These are phyloP conservation scores for Paramecium pentaurelia DNA, from an alignment of 73 alveolate genomes.

Conservation along the genomic window DNA sequence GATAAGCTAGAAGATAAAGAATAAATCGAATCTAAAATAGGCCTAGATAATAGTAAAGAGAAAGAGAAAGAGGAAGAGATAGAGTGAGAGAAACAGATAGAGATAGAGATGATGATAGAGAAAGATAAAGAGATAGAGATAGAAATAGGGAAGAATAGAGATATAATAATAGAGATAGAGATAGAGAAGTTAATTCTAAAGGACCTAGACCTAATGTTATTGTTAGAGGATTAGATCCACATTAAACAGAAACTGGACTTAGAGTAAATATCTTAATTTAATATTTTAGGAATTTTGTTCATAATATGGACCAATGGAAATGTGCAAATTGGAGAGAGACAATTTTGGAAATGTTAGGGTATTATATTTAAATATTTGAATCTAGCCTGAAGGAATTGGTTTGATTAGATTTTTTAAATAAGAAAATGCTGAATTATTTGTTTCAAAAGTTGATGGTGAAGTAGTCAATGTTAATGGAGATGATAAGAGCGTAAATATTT, in stretches of 20 bases:
- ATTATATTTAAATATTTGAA: background rate
- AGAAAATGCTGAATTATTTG: background rate
- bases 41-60: background rate
- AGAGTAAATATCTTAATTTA: background rate
- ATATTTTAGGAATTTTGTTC: background rate
- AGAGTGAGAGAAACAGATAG: background rate
- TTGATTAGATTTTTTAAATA: background rate
- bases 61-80: background rate
- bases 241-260: background rate
- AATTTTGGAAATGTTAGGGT: conserved; percentile 21
- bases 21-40: background rate
- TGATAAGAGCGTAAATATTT: background rate
- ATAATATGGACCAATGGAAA: background rate
- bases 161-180: background rate
- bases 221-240: background rate
- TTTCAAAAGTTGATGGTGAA: background rate
- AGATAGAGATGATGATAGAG: background rate
- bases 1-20: background rate
- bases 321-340: conserved; percentile 26
- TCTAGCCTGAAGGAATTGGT: conserved; percentile 32
- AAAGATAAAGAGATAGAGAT: background rate
- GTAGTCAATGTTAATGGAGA: background rate
- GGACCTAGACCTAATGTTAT: conserved; percentile 26
- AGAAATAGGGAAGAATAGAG: background rate
- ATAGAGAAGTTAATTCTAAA: background rate